These are phyloP conservation scores for Thelonectria discophora DNA, from an alignment of 2,329 filamentous ascomycete genomes.

Conservation along the genomic window DNA sequence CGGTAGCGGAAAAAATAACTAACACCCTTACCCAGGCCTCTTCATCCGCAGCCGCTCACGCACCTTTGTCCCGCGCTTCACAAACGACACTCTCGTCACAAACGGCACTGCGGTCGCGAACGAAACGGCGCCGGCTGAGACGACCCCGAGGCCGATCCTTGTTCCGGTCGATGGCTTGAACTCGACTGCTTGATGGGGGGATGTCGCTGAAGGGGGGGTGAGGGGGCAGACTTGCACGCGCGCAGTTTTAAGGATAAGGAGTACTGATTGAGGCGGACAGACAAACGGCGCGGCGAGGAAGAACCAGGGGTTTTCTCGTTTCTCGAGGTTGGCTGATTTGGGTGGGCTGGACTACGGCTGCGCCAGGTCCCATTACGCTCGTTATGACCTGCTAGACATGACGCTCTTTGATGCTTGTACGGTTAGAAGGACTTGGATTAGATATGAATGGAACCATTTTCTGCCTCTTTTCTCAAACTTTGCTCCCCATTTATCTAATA, in stretches of 20 bases:
- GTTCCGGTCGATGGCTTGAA: constrained; percentile 4
- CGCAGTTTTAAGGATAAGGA: no score
- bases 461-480: background rate
- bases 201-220: no score
- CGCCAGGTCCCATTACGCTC: no score
- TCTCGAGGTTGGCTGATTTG: background rate
- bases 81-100: background rate
- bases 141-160: constrained; percentile 10
- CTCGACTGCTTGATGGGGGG: background rate
- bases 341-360: background rate
- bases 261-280: no score
- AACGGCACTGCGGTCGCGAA: background rate
- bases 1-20: no score
- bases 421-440: background rate
- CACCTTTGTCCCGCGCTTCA: background rate
- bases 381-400: no score
- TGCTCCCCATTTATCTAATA: no score
- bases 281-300: no score
- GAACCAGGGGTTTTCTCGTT: no score
- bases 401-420: background rate
- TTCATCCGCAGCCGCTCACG: background rate
- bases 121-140: background rate
- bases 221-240: no score
- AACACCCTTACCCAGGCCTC: background rate
- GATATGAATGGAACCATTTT: background rate